Percentiles rank a stretch among this genome's conserved stretches.
Conservation (phyloP, 2,329 filamentous ascomycete species). For the Clonostachys byssicola region DNA sequence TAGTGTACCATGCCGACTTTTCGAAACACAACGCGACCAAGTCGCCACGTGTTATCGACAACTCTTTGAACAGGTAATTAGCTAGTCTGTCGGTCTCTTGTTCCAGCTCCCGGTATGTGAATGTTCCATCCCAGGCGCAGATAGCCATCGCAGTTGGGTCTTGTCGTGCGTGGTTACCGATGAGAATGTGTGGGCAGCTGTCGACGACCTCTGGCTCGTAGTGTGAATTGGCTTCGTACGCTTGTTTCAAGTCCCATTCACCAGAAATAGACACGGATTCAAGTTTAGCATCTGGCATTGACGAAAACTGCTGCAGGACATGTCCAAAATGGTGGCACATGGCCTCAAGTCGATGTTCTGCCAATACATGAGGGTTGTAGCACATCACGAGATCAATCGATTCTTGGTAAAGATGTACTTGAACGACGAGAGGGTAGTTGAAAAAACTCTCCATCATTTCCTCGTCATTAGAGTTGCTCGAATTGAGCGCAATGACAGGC, state of each 20-base stretch:
- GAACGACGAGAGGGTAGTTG: slow-evolving; percentile 5
- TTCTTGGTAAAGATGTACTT: slow-evolving; percentile 1
- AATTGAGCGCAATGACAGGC: background rate
- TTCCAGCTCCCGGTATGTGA: slow-evolving; percentile 15
- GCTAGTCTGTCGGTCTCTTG: slow-evolving; percentile 10
- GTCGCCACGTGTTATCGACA: background rate
- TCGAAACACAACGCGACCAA: slow-evolving; percentile 16
- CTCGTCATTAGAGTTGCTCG: background rate
- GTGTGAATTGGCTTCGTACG: slow-evolving; percentile 11
- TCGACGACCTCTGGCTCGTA: background rate
- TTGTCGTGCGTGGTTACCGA: background rate
- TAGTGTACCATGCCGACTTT: slow-evolving; percentile 14
- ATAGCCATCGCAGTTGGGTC: background rate
- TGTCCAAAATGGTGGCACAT: slow-evolving; percentile 1
- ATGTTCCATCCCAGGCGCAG: background rate
- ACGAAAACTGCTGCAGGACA: background rate
- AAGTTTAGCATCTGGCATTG: background rate
- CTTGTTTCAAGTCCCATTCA: background rate
- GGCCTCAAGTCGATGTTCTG: background rate
- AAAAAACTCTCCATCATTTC: slow-evolving; percentile 15
- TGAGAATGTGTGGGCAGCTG: background rate
- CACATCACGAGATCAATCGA: slow-evolving; percentile 1
- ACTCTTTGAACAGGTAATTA: slow-evolving; percentile 3
- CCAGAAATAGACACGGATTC: background rate
- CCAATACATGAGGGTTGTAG: slow-evolving; percentile 1